Percentiles rank a stretch among this genome's conserved stretches.
These are phyloP conservation scores for Pharus latifolius DNA, from an alignment of 176 grass and related monocot species.

Conservation along the genomic window DNA sequence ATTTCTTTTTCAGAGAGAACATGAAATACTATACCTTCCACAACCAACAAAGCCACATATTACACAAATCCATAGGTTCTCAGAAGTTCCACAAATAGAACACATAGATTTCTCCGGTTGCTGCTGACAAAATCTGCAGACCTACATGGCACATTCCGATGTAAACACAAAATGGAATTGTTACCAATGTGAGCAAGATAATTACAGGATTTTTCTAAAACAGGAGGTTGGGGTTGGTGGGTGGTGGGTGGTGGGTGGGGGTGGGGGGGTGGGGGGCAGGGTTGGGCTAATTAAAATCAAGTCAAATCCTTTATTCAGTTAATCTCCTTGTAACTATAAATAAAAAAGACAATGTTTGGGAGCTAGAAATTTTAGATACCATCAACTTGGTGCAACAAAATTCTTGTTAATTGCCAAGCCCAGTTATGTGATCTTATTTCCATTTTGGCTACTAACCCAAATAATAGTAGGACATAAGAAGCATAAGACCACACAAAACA, in stretches of 20 bases:
- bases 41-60: constrained; percentile 94
- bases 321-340: neutral
- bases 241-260: too few species aligned
- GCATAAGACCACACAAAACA: neutral
- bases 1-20: neutral
- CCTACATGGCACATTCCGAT: constrained; percentile 37
- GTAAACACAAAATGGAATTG: constrained; percentile 2
- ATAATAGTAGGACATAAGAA: neutral
- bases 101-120: constrained; percentile 89
- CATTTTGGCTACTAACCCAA: neutral
- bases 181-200: neutral
- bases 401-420: neutral
- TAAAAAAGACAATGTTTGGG: neutral
- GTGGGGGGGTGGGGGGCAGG: too few species aligned
- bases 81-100: constrained; percentile 67
- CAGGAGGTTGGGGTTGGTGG: too few species aligned
- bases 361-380: neutral
- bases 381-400: neutral
- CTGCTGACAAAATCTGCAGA: constrained; percentile 98
- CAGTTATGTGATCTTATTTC: neutral
- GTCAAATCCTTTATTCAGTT: neutral
- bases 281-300: too few species aligned
- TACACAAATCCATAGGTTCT: constrained; percentile 95
- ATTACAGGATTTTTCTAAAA: neutral
- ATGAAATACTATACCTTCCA: constrained; percentile 65